Evolutionary conservation across 2,329 filamentous ascomycete species (phyloP).

Genomic region (Epichloe brachyelytri): DNA sequence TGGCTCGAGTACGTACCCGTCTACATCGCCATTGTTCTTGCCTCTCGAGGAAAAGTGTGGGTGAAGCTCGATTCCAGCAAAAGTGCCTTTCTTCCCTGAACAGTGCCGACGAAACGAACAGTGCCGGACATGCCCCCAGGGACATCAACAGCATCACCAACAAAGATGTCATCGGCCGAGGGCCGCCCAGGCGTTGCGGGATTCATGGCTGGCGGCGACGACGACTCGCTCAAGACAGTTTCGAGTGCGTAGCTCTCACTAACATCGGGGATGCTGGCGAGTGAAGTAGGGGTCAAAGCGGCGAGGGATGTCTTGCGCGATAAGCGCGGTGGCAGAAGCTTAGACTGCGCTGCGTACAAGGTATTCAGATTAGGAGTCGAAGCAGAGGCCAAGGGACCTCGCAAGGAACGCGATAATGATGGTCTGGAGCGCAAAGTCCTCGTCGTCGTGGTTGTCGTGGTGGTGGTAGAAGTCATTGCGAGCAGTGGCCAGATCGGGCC

Average conservation of each 20-base stretch:
- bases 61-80: slow-evolving; percentile 84
- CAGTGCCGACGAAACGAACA: slow-evolving; percentile 76
- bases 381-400: slow-evolving; percentile 32
- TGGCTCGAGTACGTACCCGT: slow-evolving; percentile 50
- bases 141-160: slow-evolving; percentile 81
- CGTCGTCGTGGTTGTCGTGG: slow-evolving; percentile 7
- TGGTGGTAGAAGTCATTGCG: slow-evolving; percentile 11
- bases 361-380: slow-evolving; percentile 48
- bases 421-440: slow-evolving; percentile 11
- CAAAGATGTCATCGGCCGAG: slow-evolving; percentile 42
- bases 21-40: slow-evolving; percentile 94
- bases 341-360: slow-evolving; percentile 36
- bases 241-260: slow-evolving; percentile 49
- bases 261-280: slow-evolving; percentile 54
- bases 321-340: slow-evolving; percentile 33
- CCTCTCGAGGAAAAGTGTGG: slow-evolving; percentile 68
- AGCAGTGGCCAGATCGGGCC: slow-evolving; percentile 6
- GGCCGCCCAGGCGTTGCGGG: slow-evolving; percentile 39
- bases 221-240: slow-evolving; percentile 30
- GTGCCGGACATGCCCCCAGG: slow-evolving; percentile 86
- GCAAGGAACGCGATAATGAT: slow-evolving; percentile 24
- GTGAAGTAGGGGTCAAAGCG: slow-evolving; percentile 50
- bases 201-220: slow-evolving; percentile 29
- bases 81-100: slow-evolving; percentile 79
- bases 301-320: slow-evolving; percentile 60